Conservation (phyloP, 2,329 filamentous ascomycete species). For the Bipolaris victoriae region DNA sequence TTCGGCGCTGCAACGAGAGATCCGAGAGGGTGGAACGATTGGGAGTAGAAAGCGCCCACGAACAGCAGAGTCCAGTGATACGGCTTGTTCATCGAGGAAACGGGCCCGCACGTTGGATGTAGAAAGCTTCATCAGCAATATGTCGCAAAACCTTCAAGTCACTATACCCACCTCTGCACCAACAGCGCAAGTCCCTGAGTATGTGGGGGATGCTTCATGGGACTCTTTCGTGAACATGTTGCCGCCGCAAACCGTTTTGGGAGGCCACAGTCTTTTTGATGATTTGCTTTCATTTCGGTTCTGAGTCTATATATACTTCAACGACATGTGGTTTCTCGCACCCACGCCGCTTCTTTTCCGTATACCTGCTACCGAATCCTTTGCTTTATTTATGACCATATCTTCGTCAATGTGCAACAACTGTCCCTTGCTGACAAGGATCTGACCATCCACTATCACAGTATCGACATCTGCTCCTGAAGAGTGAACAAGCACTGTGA, state of each 20-base stretch:
- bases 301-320: slow-evolving; percentile 17
- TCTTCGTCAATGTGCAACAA: slow-evolving; percentile 18
- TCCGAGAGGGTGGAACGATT: slow-evolving; percentile 4
- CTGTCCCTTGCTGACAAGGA: slow-evolving; percentile 20
- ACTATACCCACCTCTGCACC: slow-evolving; percentile 2
- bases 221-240: slow-evolving; percentile 12
- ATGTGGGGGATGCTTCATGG: slow-evolving; percentile 6
- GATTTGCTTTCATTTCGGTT: slow-evolving; percentile 16
- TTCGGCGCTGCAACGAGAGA: slow-evolving; percentile 12
- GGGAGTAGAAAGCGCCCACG: slow-evolving; percentile 10
- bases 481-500: slow-evolving; percentile 36
- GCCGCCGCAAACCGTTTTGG: slow-evolving; percentile 18
- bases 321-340: slow-evolving; percentile 36
- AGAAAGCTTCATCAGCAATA: slow-evolving; percentile 13
- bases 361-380: slow-evolving; percentile 19
- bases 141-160: slow-evolving; percentile 16
- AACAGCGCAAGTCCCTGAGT: neutral
- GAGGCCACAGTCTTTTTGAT: slow-evolving; percentile 18
- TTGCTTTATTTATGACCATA: slow-evolving; percentile 15
- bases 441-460: slow-evolving; percentile 27
- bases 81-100: neutral
- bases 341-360: slow-evolving; percentile 26
- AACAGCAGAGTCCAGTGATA: neutral
- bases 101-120: slow-evolving; percentile 12
- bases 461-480: slow-evolving; percentile 24